Evolutionary conservation across 2,329 filamentous ascomycete species (phyloP), one percentile per base, ranked within the genome.

Genomic region (Aspergillus puulaauensis): DNA sequence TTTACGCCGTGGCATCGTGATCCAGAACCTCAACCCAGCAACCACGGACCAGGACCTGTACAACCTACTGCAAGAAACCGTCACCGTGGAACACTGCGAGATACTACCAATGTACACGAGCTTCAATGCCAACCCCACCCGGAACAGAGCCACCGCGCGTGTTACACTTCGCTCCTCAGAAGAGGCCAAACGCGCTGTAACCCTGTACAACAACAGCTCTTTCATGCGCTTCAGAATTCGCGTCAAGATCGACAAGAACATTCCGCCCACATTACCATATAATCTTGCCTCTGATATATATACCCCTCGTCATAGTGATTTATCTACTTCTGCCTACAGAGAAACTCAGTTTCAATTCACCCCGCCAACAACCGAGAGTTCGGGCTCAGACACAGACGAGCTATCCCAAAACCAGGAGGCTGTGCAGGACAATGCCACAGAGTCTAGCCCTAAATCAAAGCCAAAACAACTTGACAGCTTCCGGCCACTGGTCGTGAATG

Each of bases 161-260:
- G 68, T 70, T 4, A 71, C 68, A 2, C 72, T 76, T 59, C 66
- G 60, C 39, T 69, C 60, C 9, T 59, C 64, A 12, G 74, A 76
- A 1, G 73, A 75, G 35, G 75, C 75, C 4, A 70, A 70, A 52
- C 65, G 66, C n/a, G 72, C 71, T 12, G 65, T 73, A 19, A 57
- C 59, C 1, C 63, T 69, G 49, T 70, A 72, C 52, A 71, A 77
- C 58, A 73, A 72, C 33, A 58, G 68, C 15, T 58, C 60, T 5
- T 72, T 77, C 52, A 68, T 69, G 56, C 72, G 71, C 1, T 63
- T 65, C 1, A 69, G 61, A 9, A 73, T 77, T 33, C 63, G 68
- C 31, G 70, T 77, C 6, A 65, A 68, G 49, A 58, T 76, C 49
- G 69, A 74, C 51, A 64, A 63, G 9, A 64, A 67, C 15, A 56